phyloP scores from a whole-genome alignment of 768 basidiomycete genomes.

The Termitomyces sp. region DNA sequence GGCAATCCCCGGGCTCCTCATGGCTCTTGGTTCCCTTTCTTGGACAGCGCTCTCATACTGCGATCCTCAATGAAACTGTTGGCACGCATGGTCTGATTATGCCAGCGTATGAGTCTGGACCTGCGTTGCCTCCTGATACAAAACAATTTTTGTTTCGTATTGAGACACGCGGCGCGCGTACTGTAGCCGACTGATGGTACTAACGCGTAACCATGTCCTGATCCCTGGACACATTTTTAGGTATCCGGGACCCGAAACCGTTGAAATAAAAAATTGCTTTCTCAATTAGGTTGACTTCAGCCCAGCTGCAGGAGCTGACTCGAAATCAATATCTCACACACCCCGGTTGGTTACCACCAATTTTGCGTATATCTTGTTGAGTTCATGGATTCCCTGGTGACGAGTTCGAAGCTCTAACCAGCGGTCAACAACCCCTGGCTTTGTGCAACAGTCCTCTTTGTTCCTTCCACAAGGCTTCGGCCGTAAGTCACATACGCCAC shows the following conservation, averaged over 20 bases:
- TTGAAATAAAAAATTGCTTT: neutral
- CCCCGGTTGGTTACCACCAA: neutral
- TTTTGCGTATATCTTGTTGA: too few relatives aligned
- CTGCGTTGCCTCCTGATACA: too few relatives aligned
- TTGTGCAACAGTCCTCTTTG: neutral
- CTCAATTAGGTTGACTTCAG: too few relatives aligned
- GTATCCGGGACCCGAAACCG: neutral
- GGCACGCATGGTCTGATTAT: too few relatives aligned
- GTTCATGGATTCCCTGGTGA: neutral
- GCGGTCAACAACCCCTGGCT: neutral
- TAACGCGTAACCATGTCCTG: neutral
- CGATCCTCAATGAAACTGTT: too few relatives aligned
- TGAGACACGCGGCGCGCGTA: neutral
- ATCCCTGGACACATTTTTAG: neutral
- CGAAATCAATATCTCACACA: too few relatives aligned
- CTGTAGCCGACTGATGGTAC: neutral
- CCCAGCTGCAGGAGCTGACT: too few relatives aligned
- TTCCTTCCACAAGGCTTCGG: neutral
- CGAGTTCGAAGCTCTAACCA: neutral
- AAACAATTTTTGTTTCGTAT: neutral
- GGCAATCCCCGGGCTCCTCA: neutral
- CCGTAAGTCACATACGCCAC: constrained; percentile 4
- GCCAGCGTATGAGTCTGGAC: too few relatives aligned
- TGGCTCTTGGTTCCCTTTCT: neutral
- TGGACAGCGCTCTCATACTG: neutral